These are phyloP conservation scores for Stachybotrys chlorohalonatus DNA, from an alignment of 2,329 filamentous ascomycete species.

Conservation along the genomic window DNA sequence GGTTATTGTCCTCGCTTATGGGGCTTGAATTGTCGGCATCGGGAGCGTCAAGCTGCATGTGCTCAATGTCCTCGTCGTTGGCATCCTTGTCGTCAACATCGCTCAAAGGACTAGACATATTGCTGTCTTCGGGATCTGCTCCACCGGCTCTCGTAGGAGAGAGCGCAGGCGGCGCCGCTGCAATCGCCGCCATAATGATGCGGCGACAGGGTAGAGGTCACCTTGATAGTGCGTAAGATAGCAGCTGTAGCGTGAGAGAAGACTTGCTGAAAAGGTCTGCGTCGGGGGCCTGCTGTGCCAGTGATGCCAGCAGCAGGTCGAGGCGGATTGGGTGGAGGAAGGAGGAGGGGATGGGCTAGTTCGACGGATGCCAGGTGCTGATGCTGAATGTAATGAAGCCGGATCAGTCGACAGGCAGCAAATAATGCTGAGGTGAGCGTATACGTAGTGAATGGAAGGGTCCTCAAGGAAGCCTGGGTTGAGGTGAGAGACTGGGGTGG, in stretches of 20 bases:
- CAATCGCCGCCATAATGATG: conserved; percentile 43
- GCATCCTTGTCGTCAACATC: conserved; percentile 77
- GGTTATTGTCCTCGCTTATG: conserved; percentile 15
- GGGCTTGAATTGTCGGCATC: conserved; percentile 19
- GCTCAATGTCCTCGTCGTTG: conserved; percentile 60
- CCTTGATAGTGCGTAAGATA: neutral
- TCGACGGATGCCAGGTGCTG: neutral
- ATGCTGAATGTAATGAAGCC: neutral
- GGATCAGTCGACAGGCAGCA: neutral
- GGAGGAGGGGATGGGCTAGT: neutral
- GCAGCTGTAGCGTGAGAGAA: too few relatives aligned
- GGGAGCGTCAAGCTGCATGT: conserved; percentile 34
- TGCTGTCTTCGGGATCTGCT: conserved; percentile 53
- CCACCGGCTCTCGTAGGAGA: conserved; percentile 27
- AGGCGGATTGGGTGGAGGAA: neutral
- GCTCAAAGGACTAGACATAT: conserved; percentile 82
- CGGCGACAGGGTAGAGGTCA: neutral
- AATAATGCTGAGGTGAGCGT: neutral
- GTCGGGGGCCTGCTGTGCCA: neutral
- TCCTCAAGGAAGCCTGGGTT: neutral
- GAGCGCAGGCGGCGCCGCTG: conserved; percentile 38
- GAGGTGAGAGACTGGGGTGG: neutral
- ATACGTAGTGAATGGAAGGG: neutral
- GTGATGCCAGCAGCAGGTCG: neutral
- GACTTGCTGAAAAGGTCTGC: neutral